Evolutionary conservation across 1,284 basidiomycete species (phyloP).

Genomic region (Thecaphora thlaspeos): DNA sequence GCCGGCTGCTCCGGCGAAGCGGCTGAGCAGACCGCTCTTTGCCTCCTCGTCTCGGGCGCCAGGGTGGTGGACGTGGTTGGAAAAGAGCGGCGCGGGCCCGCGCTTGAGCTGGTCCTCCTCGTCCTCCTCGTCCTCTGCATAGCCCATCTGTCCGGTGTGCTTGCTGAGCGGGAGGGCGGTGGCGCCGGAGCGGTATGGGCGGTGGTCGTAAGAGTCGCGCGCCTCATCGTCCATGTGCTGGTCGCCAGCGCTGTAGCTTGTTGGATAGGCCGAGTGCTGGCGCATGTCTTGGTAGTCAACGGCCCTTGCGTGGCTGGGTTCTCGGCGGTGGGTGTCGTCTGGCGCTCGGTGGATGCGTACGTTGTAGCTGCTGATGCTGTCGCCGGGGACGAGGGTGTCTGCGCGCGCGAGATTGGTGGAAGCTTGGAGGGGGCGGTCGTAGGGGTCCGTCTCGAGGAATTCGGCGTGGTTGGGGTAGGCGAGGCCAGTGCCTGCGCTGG

Average conservation of each 20-base stretch:
- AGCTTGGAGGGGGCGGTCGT: slow-evolving; percentile 12
- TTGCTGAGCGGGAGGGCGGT: slow-evolving; percentile 34
- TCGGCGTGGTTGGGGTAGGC: background rate
- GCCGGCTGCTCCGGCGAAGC: slow-evolving; percentile 2
- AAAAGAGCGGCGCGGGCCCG: slow-evolving; percentile 19
- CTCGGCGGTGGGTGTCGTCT: slow-evolving; percentile 1
- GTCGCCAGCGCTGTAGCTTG: slow-evolving; percentile 3
- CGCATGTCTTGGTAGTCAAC: no score
- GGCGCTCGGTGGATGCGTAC: slow-evolving; percentile 23
- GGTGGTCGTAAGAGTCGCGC: slow-evolving; percentile 9
- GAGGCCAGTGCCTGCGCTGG: no score
- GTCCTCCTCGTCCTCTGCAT: slow-evolving; percentile 52
- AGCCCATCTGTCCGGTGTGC: slow-evolving; percentile 44
- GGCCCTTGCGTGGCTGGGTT: background rate
- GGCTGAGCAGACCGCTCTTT: slow-evolving; percentile 18
- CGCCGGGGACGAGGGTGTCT: slow-evolving; percentile 35
- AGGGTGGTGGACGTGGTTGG: slow-evolving; percentile 17
- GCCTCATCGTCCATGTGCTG: slow-evolving; percentile 13
- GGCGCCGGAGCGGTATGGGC: slow-evolving; percentile 22
- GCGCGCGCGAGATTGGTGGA: slow-evolving; percentile 15
- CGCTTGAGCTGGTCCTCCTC: slow-evolving; percentile 40
- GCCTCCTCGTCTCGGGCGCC: slow-evolving; percentile 17
- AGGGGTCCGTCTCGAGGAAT: slow-evolving; percentile 29
- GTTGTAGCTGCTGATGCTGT: slow-evolving; percentile 43
- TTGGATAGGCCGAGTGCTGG: slow-evolving; percentile 1